Base-by-base conservation (phyloP, 1,139 yeast genomes). In the Suhomyces chickasaworum region DNA sequence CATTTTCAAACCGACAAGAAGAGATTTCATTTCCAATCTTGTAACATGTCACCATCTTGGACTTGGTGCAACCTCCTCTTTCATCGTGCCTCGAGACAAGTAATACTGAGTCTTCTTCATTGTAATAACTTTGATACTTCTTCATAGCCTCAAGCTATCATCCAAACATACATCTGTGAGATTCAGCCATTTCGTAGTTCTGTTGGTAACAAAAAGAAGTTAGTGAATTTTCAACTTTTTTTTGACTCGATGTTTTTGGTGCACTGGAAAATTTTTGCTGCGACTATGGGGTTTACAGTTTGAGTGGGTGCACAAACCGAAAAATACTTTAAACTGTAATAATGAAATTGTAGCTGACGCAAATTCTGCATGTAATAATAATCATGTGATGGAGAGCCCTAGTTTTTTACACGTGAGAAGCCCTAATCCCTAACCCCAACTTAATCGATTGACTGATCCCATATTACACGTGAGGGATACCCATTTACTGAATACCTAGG, bases 121-220 rank as follows among this genome's bases (percentile, higher is more conserved):
- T 39, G 9, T 16, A 22, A 23, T 29, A 23, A 16, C 32, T 17
- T 7, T 23, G 17, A 37, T 37, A 23, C 32, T 15, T 25, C 32
- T 37, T 23, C 32, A 8, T 37, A 13, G 39, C 39, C 25, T 29
- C 18, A 31, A 27, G 36, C 36, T 30, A 15, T 8, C 31, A 29
- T 43, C 22, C 37, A 38, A 41, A 84, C 90, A 79, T 85, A 84
- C 93, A 83, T 88, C 97, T 88, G 83, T 89, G 96, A 76, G 96
- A 86, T 83, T 88, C 96, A 83, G 96, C 93, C 96, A 89, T 89
- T 79, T 73, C 59, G 57, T 60, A 46, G 50, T 48, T 43, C 37
- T 40, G 48, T 30, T 45, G 48, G 41, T 42, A 46, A 36, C 44
- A 46, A 38, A 44, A 46, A 46, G 49, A 46, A 47, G 47, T 46